Evolutionary conservation across 257 asterid species (phyloP).

Genomic region (Ocimum tenuiflorum): DNA sequence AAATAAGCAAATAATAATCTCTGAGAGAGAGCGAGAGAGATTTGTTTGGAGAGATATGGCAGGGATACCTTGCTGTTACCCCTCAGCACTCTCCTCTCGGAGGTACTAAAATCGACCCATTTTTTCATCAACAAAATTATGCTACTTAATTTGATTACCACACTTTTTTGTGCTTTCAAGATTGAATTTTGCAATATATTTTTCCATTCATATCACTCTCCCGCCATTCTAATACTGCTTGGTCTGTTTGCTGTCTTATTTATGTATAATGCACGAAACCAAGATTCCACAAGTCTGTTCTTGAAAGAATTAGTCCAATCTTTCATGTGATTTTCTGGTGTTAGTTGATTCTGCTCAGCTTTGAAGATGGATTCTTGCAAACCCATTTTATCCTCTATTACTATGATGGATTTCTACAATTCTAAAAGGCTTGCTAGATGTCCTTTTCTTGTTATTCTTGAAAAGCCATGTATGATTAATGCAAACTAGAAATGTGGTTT

Average conservation of each 20-base stretch:
- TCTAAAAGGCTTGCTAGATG: not conserved
- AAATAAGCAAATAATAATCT: conserved; percentile 12
- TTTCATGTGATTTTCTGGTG: no score
- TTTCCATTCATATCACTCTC: not conserved
- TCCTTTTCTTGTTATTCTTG: not conserved
- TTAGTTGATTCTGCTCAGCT: not conserved
- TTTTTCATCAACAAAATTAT: not conserved
- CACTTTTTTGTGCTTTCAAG: not conserved
- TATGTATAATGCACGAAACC: not conserved
- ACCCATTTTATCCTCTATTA: no score
- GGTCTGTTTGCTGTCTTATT: not conserved
- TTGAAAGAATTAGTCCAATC: no score
- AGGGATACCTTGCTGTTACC: conserved; percentile 48
- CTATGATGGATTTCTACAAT: not conserved
- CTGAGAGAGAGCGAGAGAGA: conserved; percentile 7
- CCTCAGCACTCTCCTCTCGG: conserved; percentile 45
- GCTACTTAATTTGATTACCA: not conserved
- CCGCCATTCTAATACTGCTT: not conserved
- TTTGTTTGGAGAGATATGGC: conserved; percentile 37
- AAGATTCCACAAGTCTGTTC: no score
- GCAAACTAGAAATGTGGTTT: conserved; percentile 28
- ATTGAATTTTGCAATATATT: not conserved
- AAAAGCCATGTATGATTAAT: not conserved
- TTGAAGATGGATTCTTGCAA: no score
- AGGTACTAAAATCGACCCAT: conserved; percentile 31